Evolutionary conservation across 768 basidiomycete species (phyloP), one percentile per base, ranked within the genome.

Genomic region (Amanita subjunquillea): DNA sequence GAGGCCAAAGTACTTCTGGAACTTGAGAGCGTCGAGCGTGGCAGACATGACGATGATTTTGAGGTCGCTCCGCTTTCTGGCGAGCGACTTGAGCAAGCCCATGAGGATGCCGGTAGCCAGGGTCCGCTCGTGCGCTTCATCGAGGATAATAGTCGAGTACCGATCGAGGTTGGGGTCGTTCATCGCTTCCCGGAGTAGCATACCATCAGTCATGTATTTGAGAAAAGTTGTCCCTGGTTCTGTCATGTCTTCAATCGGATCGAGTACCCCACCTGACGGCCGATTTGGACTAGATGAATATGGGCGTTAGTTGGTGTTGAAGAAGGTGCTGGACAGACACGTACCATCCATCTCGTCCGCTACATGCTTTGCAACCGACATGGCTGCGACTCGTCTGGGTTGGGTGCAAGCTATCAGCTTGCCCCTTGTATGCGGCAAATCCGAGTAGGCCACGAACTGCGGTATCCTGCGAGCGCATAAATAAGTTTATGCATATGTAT

Each of bases 41-140:
- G 94, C 94, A 61, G 90, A 94, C 93, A 97, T 96, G 52, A 98
- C 77, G 40, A 96, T 69, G 57, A 97, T 74, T 66, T 92, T 93
- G 66, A 97, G 68, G 5, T 78, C 71, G 63, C 78, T 84, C 58
- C 92, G 80, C 54, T 91, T 84, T 5, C 75, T 78, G 61, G 94
- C 67, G 22, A 94, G 67, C 22, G 89, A 80, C 66, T 94, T 93
- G 51, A 98, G 76, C 4, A 93, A 90, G 53, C 92, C 89, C 15
- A 98, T 77, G 40, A 92, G 69, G 22, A 96, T 69, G 65, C 96
- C 94, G 0, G 91, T 94, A 62, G 96, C 92, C 54, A 95, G 80
- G 58, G 95, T 91, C 27, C 94, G 85, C 67, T 96, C 94, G 65
- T 98, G 94, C 3, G 92, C 93, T 69, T 98, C 93, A 64, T 98